Conservation (phyloP, 2,329 filamentous ascomycete genomes). For the Clonostachys sp. region DNA sequence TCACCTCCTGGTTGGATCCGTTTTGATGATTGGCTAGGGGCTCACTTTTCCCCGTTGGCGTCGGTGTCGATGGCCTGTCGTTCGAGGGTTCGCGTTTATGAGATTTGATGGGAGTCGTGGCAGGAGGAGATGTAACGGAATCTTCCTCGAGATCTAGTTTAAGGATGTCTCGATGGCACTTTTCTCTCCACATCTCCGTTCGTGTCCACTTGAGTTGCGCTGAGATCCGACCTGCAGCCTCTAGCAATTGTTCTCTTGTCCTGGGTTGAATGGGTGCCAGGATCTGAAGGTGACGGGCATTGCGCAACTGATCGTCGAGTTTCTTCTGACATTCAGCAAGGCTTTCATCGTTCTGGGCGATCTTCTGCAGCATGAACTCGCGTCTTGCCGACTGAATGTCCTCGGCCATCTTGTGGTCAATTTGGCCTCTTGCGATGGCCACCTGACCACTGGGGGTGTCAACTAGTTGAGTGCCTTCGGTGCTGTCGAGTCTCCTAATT, state of each 20-base stretch:
- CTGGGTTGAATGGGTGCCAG: constrained; percentile 88
- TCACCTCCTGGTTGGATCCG: constrained; percentile 2
- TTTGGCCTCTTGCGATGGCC: constrained; percentile 65
- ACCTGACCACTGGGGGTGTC: constrained; percentile 71
- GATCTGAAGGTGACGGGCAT: constrained; percentile 85
- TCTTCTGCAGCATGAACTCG: constrained; percentile 78
- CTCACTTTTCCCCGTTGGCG: not conserved
- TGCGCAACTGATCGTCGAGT: constrained; percentile 78
- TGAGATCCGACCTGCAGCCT: constrained; percentile 77
- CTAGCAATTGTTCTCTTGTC: constrained; percentile 80
- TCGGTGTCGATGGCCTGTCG: constrained; percentile 15
- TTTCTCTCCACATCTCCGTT: constrained; percentile 88
- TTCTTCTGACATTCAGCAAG: constrained; percentile 69
- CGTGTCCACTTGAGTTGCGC: constrained; percentile 92
- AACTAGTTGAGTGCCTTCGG: constrained; percentile 54
- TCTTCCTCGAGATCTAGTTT: constrained; percentile 84
- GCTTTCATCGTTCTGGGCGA: constrained; percentile 77
- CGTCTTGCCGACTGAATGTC: constrained; percentile 81
- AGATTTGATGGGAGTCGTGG: constrained; percentile 15
- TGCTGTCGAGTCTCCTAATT: constrained; percentile 65
- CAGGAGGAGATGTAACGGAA: constrained; percentile 9
- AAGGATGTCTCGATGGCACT: constrained; percentile 86
- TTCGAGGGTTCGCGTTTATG: constrained; percentile 13
- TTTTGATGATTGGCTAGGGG: not conserved
- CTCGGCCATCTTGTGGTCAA: constrained; percentile 77